Evolutionary conservation across 768 basidiomycete genomes (phyloP).

Genomic region (Coprinopsis sp.): DNA sequence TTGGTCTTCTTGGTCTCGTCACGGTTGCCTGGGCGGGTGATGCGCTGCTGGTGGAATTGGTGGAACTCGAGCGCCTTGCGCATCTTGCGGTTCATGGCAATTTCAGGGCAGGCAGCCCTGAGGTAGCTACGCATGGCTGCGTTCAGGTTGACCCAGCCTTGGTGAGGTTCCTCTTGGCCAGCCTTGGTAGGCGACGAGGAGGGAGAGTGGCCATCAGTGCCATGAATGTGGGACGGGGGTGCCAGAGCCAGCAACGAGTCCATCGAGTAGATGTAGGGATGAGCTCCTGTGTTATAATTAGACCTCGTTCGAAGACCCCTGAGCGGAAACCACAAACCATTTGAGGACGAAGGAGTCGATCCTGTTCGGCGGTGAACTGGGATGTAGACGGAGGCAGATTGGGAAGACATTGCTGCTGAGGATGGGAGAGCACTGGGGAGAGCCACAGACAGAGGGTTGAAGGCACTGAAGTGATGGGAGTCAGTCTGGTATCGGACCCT

Average conservation of each 20-base stretch:
- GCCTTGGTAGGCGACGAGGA: conserved; percentile 3
- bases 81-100: conserved; percentile 29
- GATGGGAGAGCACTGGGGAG: not conserved
- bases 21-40: not conserved
- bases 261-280: conserved; percentile 20
- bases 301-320: not conserved
- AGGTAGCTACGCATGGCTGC: conserved; percentile 20
- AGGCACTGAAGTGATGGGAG: not conserved
- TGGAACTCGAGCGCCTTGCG: conserved; percentile 25
- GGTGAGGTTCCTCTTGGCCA: not conserved
- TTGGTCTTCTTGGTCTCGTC: not conserved
- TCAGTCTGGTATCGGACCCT: too few species aligned
- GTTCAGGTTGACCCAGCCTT: conserved; percentile 4
- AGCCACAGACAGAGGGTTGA: not conserved
- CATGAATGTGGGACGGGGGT: not conserved
- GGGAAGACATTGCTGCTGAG: conserved; percentile 16
- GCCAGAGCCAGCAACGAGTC: conserved; percentile 23
- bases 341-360: too few species aligned
- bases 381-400: conserved; percentile 40
- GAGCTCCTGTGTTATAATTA: conserved; percentile 1
- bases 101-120: conserved; percentile 21
- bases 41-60: conserved; percentile 6
- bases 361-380: conserved; percentile 12
- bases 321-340: conserved; percentile 8
- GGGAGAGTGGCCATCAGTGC: not conserved